Percentiles rank a stretch among this genome's conserved stretches.
These are phyloP conservation scores for Huntiella bhutanensis DNA, from an alignment of 2,329 filamentous ascomycete species.

Conservation along the genomic window DNA sequence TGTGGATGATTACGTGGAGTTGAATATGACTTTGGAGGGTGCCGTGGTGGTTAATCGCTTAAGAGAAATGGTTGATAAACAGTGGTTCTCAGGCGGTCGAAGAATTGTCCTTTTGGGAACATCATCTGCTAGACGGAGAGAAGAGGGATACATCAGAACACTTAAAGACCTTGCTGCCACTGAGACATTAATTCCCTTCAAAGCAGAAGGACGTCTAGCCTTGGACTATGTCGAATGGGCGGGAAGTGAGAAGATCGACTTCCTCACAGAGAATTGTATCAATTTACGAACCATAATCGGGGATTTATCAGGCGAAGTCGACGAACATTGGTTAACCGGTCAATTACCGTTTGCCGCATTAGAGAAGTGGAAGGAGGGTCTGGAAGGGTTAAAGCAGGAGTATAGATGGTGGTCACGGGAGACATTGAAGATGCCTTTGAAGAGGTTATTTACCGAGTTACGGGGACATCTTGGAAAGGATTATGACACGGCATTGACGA, in stretches of 20 bases:
- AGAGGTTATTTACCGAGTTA: slow-evolving; percentile 9
- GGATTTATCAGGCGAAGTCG: slow-evolving; percentile 9
- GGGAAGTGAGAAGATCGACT: slow-evolving; percentile 10
- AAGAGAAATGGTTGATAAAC: slow-evolving; percentile 49
- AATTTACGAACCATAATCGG: slow-evolving; percentile 7
- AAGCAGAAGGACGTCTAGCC: slow-evolving; percentile 12
- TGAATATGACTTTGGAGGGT: slow-evolving; percentile 51
- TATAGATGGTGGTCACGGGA: slow-evolving; percentile 10
- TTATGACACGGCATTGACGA: slow-evolving; percentile 15
- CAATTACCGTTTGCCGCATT: slow-evolving; percentile 11
- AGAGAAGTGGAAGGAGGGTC: slow-evolving; percentile 1
- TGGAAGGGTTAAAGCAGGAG: slow-evolving; percentile 2
- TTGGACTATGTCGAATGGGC: slow-evolving; percentile 11
- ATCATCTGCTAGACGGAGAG: slow-evolving; percentile 35
- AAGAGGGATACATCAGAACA: slow-evolving; percentile 23
- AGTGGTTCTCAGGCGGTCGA: slow-evolving; percentile 46
- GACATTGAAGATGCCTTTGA: slow-evolving; percentile 10
- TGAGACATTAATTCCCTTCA: slow-evolving; percentile 21
- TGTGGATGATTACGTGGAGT: slow-evolving; percentile 62
- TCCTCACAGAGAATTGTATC: slow-evolving; percentile 9
- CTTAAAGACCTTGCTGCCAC: slow-evolving; percentile 22
- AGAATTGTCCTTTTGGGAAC: slow-evolving; percentile 67
- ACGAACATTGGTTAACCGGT: slow-evolving; percentile 17
- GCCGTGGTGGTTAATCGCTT: slow-evolving; percentile 50
- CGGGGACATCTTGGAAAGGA: slow-evolving; percentile 9